Conservation (phyloP, 305 asterid genomes). For the Rubia balearica region DNA sequence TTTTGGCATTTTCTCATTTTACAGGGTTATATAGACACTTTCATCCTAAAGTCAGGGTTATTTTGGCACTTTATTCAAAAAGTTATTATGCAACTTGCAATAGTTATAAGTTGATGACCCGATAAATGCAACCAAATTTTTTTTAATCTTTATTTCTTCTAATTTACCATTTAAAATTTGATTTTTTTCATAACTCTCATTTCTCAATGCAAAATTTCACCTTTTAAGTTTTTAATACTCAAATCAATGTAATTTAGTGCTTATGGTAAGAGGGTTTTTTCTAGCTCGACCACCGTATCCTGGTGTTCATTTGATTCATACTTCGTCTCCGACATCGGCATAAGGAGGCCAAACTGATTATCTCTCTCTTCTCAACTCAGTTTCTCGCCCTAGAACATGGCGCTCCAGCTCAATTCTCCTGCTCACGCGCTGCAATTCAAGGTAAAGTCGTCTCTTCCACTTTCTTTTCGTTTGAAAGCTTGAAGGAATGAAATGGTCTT, state of each 20-base stretch:
- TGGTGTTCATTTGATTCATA: not conserved
- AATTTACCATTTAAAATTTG: too few relatives aligned
- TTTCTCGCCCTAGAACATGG: conserved; percentile 20
- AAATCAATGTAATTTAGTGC: not conserved
- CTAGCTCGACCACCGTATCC: not conserved
- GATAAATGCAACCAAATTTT: too few relatives aligned
- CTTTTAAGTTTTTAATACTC: not conserved
- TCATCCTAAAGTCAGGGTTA: too few relatives aligned
- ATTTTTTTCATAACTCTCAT: too few relatives aligned
- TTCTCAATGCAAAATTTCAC: too few relatives aligned
- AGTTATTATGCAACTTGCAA: too few relatives aligned
- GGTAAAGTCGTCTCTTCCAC: conserved; percentile 23
- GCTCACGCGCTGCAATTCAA: conserved; percentile 24
- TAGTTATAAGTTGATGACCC: too few relatives aligned
- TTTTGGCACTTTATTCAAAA: too few relatives aligned
- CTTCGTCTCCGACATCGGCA: not conserved
- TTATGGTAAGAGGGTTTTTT: not conserved
- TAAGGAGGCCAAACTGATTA: not conserved
- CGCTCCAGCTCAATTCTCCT: conserved; percentile 49
- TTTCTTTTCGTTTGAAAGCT: not conserved
- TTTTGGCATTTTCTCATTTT: too few relatives aligned
- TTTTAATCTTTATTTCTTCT: too few relatives aligned
- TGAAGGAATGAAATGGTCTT: not conserved
- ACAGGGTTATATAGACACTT: too few relatives aligned
- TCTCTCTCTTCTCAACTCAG: not conserved